These are phyloP conservation scores for Neurospora terricola DNA, from an alignment of 495 filamentous ascomycete genomes.

Conservation along the genomic window DNA sequence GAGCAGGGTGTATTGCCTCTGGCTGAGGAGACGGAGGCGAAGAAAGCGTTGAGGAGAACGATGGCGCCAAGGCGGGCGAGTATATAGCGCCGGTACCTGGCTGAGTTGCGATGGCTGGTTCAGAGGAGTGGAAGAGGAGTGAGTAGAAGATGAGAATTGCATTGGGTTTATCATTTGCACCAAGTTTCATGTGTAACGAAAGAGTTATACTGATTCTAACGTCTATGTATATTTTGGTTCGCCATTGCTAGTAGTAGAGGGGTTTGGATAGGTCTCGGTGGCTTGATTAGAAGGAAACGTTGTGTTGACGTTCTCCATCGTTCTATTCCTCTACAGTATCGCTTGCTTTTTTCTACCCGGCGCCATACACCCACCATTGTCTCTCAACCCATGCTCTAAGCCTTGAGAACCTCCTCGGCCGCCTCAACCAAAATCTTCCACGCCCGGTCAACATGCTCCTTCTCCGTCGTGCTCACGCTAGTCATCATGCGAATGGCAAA, in stretches of 20 bases:
- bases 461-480: constrained; percentile 53
- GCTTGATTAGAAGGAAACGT: not conserved
- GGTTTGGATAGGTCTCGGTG: not conserved
- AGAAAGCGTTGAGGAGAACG: constrained; percentile 78
- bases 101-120: not conserved
- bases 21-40: constrained; percentile 68
- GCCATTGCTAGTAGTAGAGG: too few relatives aligned
- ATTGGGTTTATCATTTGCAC: not conserved
- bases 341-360: not conserved
- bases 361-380: not conserved
- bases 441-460: constrained; percentile 59
- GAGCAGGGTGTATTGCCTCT: constrained; percentile 65
- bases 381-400: constrained; percentile 4
- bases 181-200: not conserved
- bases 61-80: constrained; percentile 91
- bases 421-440: constrained; percentile 69
- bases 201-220: not conserved
- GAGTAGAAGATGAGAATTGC: not conserved
- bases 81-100: constrained; percentile 41
- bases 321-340: not conserved
- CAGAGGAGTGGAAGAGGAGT: not conserved
- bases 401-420: constrained; percentile 44
- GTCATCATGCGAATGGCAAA: constrained; percentile 79
- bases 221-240: not conserved
- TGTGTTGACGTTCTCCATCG: not conserved